Evolutionary conservation across 768 basidiomycete species (phyloP).

Genomic region (Glaciozyma martinii): DNA sequence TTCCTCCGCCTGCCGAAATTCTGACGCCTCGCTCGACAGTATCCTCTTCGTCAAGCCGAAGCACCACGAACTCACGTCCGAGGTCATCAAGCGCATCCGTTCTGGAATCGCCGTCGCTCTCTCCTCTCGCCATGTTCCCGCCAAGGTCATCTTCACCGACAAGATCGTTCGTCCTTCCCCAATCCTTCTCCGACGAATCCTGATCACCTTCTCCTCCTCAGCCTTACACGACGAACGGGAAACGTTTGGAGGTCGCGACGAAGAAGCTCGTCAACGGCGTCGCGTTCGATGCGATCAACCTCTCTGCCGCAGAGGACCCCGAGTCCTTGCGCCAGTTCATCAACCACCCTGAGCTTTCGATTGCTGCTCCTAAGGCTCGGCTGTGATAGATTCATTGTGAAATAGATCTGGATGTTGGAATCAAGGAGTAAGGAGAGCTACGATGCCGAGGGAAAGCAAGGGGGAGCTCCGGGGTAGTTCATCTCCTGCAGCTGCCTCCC

Average conservation of each 20-base stretch:
- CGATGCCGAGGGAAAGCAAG: too few relatives aligned
- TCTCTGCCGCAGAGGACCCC: slow-evolving; percentile 18
- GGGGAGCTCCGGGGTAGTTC: too few relatives aligned
- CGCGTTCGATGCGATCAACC: slow-evolving; percentile 24
- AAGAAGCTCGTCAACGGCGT: slow-evolving; percentile 35
- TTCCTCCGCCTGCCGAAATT: background rate
- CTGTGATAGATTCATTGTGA: background rate
- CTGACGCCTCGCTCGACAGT: background rate
- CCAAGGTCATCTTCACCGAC: slow-evolving; percentile 24
- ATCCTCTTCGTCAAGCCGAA: slow-evolving; percentile 34
- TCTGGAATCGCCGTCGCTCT: slow-evolving; percentile 24
- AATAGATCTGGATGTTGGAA: too few relatives aligned
- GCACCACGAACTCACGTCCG: slow-evolving; percentile 6
- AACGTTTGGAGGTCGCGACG: slow-evolving; percentile 31
- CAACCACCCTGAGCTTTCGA: slow-evolving; percentile 30
- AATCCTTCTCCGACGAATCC: background rate
- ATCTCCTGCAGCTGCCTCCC: too few relatives aligned
- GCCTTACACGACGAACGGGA: slow-evolving; percentile 33
- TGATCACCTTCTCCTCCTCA: background rate
- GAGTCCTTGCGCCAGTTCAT: slow-evolving; percentile 29
- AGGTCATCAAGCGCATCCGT: slow-evolving; percentile 25
- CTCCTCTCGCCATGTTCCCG: slow-evolving; percentile 32
- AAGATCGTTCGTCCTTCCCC: slow-evolving; percentile 2
- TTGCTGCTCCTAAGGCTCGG: slow-evolving; percentile 11
- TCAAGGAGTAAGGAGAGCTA: too few relatives aligned